These are phyloP conservation scores for Aspergillus novoparasiticus DNA, from an alignment of 2,329 filamentous ascomycete species.

Conservation along the genomic window DNA sequence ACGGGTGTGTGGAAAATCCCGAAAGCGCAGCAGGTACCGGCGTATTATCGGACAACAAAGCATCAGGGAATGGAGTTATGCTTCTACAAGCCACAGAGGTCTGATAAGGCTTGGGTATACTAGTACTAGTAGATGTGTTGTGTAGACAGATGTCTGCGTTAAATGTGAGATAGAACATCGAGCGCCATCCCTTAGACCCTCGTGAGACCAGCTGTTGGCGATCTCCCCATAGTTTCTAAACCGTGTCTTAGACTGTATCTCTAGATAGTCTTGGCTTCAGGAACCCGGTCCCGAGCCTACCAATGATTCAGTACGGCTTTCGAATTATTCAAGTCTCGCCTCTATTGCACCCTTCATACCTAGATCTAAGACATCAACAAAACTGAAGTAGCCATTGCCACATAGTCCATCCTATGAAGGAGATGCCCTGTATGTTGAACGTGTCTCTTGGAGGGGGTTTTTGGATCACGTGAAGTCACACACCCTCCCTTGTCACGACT, in stretches of 20 bases:
- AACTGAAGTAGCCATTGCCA: neutral
- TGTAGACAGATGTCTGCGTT: neutral
- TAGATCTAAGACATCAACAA: neutral
- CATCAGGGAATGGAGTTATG: neutral
- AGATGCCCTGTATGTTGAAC: neutral
- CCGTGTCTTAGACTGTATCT: neutral
- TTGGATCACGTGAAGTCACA: slow-evolving; percentile 13
- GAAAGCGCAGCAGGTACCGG: neutral
- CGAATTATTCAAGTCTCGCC: neutral
- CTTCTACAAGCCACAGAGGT: slow-evolving; percentile 6
- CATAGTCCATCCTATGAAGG: neutral
- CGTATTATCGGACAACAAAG: neutral
- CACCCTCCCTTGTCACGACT: neutral
- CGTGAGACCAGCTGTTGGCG: neutral
- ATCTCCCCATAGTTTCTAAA: neutral
- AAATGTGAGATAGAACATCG: neutral
- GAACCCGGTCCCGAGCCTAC: neutral
- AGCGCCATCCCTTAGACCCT: neutral
- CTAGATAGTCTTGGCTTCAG: neutral
- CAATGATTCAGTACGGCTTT: neutral
- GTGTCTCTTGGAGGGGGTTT: neutral
- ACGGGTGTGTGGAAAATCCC: neutral
- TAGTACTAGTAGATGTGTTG: neutral
- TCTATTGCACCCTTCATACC: slow-evolving; percentile 6
- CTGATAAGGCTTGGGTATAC: neutral